These are phyloP conservation scores for Backusella circina DNA, from an alignment of 192 early-diverging fungal species.

Conservation along the genomic window DNA sequence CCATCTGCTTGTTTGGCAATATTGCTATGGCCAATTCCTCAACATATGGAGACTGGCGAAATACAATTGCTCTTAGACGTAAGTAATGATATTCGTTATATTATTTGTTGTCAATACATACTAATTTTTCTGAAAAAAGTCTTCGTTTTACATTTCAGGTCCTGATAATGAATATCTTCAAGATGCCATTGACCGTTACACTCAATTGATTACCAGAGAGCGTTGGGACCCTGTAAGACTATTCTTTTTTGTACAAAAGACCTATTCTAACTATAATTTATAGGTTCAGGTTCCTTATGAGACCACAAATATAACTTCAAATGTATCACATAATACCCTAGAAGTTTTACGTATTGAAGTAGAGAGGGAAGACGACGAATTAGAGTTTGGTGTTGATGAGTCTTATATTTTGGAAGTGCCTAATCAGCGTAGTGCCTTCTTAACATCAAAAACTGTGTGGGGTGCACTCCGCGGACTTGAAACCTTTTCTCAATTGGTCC, in stretches of 20 bases:
- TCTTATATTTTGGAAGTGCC: constrained; percentile 70
- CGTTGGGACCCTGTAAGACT: constrained; percentile 28
- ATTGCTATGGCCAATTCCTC: constrained; percentile 24
- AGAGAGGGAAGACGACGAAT: constrained; percentile 38
- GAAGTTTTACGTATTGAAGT: constrained; percentile 40
- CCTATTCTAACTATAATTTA: not conserved
- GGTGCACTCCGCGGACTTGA: constrained; percentile 73
- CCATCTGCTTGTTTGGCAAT: not conserved
- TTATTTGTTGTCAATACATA: not conserved
- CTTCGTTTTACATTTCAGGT: constrained; percentile 24
- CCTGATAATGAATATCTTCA: constrained; percentile 14
- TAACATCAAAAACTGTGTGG: constrained; percentile 57
- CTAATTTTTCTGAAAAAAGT: not conserved
- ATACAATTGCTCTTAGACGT: constrained; percentile 8
- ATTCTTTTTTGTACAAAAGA: not conserved
- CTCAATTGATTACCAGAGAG: constrained; percentile 23
- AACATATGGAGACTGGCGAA: constrained; percentile 13
- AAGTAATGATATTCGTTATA: not conserved
- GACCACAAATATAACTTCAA: not conserved
- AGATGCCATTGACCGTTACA: constrained; percentile 32
- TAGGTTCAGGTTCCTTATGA: constrained; percentile 18
- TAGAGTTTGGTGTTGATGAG: constrained; percentile 62
- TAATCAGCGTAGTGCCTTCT: constrained; percentile 36
- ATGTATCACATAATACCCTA: constrained; percentile 1
- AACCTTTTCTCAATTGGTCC: constrained; percentile 68